Evolutionary conservation across 116 monocot genomes (phyloP), one percentile per base, ranked within the genome.

Genomic region (Zostera marina): DNA sequence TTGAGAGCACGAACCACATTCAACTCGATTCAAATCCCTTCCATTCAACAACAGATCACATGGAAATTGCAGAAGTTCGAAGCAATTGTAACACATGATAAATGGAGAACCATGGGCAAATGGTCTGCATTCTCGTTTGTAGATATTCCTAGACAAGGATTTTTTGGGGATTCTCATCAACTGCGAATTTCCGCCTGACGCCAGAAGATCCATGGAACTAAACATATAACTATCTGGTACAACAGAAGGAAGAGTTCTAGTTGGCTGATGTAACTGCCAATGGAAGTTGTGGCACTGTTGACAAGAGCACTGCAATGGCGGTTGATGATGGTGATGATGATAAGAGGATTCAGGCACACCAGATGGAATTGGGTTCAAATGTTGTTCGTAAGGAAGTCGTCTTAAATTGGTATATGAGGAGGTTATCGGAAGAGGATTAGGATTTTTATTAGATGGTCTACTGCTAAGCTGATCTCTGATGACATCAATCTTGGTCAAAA

Each of bases 1-100:
- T 25, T 84, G 61, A 41, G 74, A 88, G 66, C 93, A 94, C n/a
- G 88, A 79, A 1, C 88, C 87, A 57, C 93, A 94, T 5, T 68
- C 74, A 51, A 88, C 63, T 44, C 77, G 84, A 41, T 69, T 43
- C 44, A 38, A 63, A 65, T 58, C 64, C 64, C 79, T 87, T 19
- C 52, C 74, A 7, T 23, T 14, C 15, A 52, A 39, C n/a, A 66
- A 57, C 57, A 66, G 46, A 12, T 64, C 66, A 20, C 66, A 68
- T 53, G 84, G 81, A 47, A 94, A 47, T n/a, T 81, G 78, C 46
- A 94, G 64, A 58, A 94, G 71, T 70, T 94, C 77, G 54, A 59
- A 79, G 52, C 93, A 94, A 52, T 81, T 84, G 51, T 55, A 73
- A 55, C 93, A 94, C 52, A 79, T 58, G 0, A 81, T 49, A 61